Evolutionary conservation across 768 basidiomycete genomes (phyloP).

Genomic region (Lactarius evosmus): DNA sequence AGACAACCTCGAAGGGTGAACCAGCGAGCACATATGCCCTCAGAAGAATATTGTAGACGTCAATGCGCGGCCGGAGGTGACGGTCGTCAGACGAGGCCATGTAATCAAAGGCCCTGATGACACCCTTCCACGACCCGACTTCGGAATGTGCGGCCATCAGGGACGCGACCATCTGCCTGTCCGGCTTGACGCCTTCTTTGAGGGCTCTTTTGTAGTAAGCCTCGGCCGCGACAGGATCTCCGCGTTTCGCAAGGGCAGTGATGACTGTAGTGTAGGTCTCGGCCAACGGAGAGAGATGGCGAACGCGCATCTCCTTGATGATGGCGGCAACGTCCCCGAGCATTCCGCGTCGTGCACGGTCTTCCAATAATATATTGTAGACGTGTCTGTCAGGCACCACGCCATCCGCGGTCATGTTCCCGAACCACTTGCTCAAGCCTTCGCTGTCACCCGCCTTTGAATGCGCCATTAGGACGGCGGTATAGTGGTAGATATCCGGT

Average conservation of each 20-base stretch:
- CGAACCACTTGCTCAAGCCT: constrained; percentile 54
- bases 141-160: constrained; percentile 84
- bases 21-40: constrained; percentile 82
- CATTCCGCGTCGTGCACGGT: constrained; percentile 54
- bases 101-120: constrained; percentile 66
- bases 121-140: constrained; percentile 74
- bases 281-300: constrained; percentile 45
- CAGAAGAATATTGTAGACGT: constrained; percentile 73
- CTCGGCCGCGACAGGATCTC: constrained; percentile 64
- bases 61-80: constrained; percentile 47
- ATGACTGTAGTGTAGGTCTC: constrained; percentile 67
- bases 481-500: constrained; percentile 52
- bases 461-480: constrained; percentile 54
- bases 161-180: constrained; percentile 60
- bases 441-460: constrained; percentile 45
- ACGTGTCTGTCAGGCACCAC: constrained; percentile 52
- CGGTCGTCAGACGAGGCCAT: constrained; percentile 40
- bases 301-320: constrained; percentile 59
- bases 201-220: constrained; percentile 63
- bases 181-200: constrained; percentile 57
- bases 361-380: constrained; percentile 58
- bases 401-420: constrained; percentile 47
- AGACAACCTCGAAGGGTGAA: constrained; percentile 66
- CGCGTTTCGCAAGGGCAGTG: constrained; percentile 56
- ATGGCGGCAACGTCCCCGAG: constrained; percentile 47